Base-by-base conservation (phyloP, 768 basidiomycete species). In the Tylopilus intermedius region DNA sequence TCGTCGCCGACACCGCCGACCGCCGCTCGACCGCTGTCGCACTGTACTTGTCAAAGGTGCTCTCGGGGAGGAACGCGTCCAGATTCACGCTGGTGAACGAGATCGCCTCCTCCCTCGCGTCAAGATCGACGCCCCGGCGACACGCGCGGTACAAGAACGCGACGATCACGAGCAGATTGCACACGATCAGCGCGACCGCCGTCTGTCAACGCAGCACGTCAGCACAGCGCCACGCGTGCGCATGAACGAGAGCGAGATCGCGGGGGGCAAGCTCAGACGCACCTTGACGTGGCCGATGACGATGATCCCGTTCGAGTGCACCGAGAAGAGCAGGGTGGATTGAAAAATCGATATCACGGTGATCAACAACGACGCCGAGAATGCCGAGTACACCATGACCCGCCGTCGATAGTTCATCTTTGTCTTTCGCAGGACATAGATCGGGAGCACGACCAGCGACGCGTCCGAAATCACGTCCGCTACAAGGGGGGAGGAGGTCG, bases 131-230 rank as follows among this genome's bases (percentile, higher is more conserved):
- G 22, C 50, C 51, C 35, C 53, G 50, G 5, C 15, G 24, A 27
- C n/a, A 59, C 4, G 59, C n/a, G 15, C 56, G 63, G 40, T 63
- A 58, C 37, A 59, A 11, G 8, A 62, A 66, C 13, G 59, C 29
- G 18, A 63, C 59, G 27, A 67, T 55, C 39, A 67, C 67, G 30
- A 67, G 56, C 11, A 59, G 50, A 22, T 66, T 63, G 54, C 66
- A 68, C 7, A 67, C 51, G 37, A 67, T 49, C 22, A 64, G 38
- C 8, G 63, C 55, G 14, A 63, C 47, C 7, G 68, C 62, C 4
- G 58, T 22, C 66, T 65, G 18, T 18, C 18, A 18, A 18, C 18
- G 18, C 18, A 18, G 18, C 18, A 18, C 18, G 18, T 18, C 18
- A 18, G 18, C 18, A 18, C 18, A 18, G 18, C 18, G 18, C 18